Conservation (phyloP, 805 yeast species). For the Yarrowia hollandica region DNA sequence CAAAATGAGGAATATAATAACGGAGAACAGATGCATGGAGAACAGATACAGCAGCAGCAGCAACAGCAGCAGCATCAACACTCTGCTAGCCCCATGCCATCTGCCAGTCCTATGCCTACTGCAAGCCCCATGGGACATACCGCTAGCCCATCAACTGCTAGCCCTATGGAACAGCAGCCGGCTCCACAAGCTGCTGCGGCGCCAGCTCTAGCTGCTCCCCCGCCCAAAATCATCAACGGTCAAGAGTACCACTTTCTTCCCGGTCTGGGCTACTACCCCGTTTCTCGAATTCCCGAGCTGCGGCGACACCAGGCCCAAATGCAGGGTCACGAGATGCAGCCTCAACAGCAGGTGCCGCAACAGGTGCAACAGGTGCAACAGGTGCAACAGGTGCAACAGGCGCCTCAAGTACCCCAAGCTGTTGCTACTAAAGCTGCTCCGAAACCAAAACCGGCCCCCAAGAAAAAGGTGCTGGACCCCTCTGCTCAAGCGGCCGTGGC, state of each 20-base stretch:
- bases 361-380: no score
- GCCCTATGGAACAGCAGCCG: neutral
- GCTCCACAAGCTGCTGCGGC: neutral
- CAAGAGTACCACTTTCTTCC: constrained; percentile 18
- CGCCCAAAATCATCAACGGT: constrained; percentile 20
- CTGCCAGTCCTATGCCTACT: neutral
- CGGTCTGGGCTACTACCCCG: constrained; percentile 16
- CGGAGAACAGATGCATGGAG: no score
- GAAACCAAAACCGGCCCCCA: no score
- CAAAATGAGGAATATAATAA: no score
- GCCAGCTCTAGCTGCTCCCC: neutral
- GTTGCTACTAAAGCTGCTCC: neutral
- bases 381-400: no score
- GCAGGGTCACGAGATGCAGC: no score
- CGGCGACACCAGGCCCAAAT: neutral
- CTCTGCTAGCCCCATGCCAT: no score
- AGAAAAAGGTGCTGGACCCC: neutral
- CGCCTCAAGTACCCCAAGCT: neutral
- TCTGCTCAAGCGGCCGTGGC: neutral
- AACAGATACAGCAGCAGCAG: neutral
- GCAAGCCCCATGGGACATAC: neutral
- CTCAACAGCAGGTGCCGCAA: no score
- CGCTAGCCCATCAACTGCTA: neutral
- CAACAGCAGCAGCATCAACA: no score
- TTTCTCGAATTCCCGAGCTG: neutral